Evolutionary conservation across 2,329 filamentous ascomycete genomes (phyloP).

Genomic region (Xylariaceae sp.): DNA sequence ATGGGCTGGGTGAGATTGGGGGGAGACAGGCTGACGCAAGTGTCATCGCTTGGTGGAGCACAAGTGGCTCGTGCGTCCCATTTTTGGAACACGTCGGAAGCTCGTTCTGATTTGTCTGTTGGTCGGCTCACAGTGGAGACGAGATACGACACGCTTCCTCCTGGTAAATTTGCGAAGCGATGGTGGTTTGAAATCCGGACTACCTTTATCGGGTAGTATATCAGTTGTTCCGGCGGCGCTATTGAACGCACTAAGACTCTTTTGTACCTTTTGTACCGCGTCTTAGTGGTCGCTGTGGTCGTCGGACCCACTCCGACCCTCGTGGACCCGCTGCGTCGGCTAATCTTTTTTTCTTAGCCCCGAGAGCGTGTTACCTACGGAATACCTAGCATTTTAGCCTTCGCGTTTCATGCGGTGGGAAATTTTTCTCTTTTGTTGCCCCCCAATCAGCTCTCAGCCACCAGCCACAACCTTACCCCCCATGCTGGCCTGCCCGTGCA

Average conservation of each 20-base stretch:
- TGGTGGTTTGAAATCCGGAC: not conserved
- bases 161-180: conserved; percentile 5
- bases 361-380: no score
- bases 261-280: not conserved
- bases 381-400: not conserved
- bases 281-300: not conserved
- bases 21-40: conserved; percentile 1
- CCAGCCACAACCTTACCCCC: not conserved
- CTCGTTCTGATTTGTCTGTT: not conserved
- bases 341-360: not conserved
- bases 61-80: conserved; percentile 14
- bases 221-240: not conserved
- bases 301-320: no score
- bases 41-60: conserved; percentile 1
- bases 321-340: not conserved
- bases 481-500: not conserved
- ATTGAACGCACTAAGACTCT: not conserved
- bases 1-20: not conserved
- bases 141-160: not conserved
- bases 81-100: not conserved
- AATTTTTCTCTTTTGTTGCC: not conserved
- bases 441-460: not conserved
- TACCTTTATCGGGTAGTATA: conserved; percentile 1
- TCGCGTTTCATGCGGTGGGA: not conserved
- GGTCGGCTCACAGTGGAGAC: conserved; percentile 3